These are phyloP conservation scores for Chalciporus chontae DNA, from an alignment of 768 basidiomycete species.

Conservation along the genomic window DNA sequence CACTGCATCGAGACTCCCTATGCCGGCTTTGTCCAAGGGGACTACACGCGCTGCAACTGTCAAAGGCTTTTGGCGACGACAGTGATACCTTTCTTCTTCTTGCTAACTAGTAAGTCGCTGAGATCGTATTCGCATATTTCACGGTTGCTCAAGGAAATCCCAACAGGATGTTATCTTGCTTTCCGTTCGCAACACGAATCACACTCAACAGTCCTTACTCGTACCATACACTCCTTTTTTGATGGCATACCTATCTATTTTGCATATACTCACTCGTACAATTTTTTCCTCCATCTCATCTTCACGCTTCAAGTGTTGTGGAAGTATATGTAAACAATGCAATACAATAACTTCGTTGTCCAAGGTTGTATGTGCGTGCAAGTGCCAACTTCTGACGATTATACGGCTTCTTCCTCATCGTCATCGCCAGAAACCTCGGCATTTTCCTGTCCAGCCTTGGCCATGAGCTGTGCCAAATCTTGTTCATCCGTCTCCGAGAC, in stretches of 20 bases:
- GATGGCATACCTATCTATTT: neutral
- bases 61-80: slow-evolving; percentile 31
- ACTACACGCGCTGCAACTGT: slow-evolving; percentile 23
- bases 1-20: slow-evolving; percentile 18
- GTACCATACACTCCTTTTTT: too few relatives aligned
- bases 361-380: neutral
- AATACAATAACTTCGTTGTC: neutral
- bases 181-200: neutral
- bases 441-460: slow-evolving; percentile 89
- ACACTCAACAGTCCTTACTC: too few relatives aligned
- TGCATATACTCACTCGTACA: neutral
- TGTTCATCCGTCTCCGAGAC: slow-evolving; percentile 97
- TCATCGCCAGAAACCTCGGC: slow-evolving; percentile 96
- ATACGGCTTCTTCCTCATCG: slow-evolving; percentile 61
- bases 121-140: too few relatives aligned
- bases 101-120: slow-evolving; percentile 7
- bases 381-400: slow-evolving; percentile 8
- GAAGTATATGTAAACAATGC: neutral
- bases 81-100: slow-evolving; percentile 4
- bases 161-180: neutral
- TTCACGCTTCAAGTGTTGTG: neutral
- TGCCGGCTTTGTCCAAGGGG: slow-evolving; percentile 23
- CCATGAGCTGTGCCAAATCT: slow-evolving; percentile 96
- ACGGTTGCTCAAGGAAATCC: too few relatives aligned
- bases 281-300: neutral